phyloP scores from a whole-genome alignment of 2,329 filamentous ascomycete genomes.

The Talaromyces pinophilus region DNA sequence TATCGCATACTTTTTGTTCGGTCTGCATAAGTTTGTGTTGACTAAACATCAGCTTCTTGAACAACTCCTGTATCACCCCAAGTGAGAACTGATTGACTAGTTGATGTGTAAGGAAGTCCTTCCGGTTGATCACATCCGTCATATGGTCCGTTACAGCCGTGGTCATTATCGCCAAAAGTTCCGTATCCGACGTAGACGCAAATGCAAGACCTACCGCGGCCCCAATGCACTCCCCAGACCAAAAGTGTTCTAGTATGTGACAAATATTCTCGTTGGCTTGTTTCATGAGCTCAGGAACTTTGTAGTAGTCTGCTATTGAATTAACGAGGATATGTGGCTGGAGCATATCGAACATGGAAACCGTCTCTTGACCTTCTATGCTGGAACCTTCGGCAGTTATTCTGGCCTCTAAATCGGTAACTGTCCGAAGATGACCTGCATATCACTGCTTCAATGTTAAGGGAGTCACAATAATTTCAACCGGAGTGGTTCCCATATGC shows the following conservation, averaged over 20 bases:
- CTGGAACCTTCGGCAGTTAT: background rate
- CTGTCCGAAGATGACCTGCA: background rate
- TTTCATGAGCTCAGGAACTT: background rate
- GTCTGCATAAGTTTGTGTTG: background rate
- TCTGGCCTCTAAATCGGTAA: background rate
- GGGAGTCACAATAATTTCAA: background rate
- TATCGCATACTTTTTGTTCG: too few species aligned
- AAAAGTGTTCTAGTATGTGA: background rate
- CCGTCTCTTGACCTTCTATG: background rate
- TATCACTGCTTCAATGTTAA: background rate
- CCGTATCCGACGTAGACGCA: background rate
- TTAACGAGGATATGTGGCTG: background rate
- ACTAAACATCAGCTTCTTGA: background rate
- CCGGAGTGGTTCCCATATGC: background rate
- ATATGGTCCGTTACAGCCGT: background rate
- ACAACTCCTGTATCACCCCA: background rate
- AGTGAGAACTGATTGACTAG: background rate
- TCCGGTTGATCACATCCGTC: too few species aligned
- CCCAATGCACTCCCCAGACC: background rate
- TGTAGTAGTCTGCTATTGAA: conserved; percentile 4
- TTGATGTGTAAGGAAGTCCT: too few species aligned
- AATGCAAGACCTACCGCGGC: background rate
- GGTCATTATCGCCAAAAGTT: background rate
- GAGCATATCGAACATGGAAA: background rate
- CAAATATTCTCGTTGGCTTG: background rate